phyloP scores from a whole-genome alignment of 2,329 filamentous ascomycete genomes.

The Lasiodiplodia sp. region DNA sequence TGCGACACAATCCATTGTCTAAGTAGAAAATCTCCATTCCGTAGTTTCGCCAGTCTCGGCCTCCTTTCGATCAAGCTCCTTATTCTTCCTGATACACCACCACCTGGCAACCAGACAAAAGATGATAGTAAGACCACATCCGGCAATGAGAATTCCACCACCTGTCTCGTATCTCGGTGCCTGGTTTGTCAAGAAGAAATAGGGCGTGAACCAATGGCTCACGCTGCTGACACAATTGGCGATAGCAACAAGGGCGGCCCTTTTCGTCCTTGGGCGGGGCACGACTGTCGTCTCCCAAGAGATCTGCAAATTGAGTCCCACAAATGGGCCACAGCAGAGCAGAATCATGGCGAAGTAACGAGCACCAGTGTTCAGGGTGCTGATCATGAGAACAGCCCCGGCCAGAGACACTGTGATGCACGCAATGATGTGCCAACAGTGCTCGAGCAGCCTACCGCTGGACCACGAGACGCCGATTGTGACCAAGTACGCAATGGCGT shows the following conservation, averaged over 20 bases:
- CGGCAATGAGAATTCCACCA: conserved; percentile 39
- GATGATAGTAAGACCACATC: conserved; percentile 37
- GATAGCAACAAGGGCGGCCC: conserved; percentile 53
- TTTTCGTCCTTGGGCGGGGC: conserved; percentile 50
- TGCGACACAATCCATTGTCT: no score
- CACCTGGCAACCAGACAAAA: conserved; percentile 36
- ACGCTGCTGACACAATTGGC: conserved; percentile 52
- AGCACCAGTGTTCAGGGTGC: conserved; percentile 40
- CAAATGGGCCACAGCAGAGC: conserved; percentile 48
- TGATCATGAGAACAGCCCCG: conserved; percentile 39
- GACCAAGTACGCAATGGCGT: conserved; percentile 42
- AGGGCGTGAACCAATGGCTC: conserved; percentile 54
- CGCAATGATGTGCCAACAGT: conserved; percentile 36
- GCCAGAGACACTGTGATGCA: not conserved
- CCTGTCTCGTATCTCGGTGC: conserved; percentile 37
- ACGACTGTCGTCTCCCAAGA: conserved; percentile 55
- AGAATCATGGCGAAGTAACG: conserved; percentile 42
- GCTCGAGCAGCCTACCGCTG: conserved; percentile 42
- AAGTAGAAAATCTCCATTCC: not conserved
- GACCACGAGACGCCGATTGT: conserved; percentile 39
- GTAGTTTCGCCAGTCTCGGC: not conserved
- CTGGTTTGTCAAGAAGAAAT: conserved; percentile 46
- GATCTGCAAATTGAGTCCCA: conserved; percentile 51
- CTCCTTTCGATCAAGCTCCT: conserved; percentile 38
- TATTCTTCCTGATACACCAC: conserved; percentile 39